These are phyloP conservation scores for Geotrichum phurueaensis DNA, from an alignment of 1,139 yeast genomes.

Conservation along the genomic window DNA sequence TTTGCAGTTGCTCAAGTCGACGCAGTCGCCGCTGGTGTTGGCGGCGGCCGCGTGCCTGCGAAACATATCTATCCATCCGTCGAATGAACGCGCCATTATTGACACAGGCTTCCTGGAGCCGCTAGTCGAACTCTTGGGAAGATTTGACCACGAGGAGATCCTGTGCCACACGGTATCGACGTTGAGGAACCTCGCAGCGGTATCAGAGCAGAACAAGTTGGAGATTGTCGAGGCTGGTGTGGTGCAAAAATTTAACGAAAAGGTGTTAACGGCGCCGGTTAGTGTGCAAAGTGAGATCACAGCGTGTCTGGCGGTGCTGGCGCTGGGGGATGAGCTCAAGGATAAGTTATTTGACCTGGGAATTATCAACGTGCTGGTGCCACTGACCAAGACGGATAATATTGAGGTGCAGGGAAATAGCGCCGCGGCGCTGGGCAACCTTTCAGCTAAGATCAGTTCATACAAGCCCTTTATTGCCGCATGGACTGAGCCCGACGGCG, in stretches of 20 bases:
- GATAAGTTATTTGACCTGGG: conserved; percentile 77
- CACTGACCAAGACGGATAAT: conserved; percentile 79
- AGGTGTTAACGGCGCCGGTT: conserved; percentile 78
- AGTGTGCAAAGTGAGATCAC: conserved; percentile 93
- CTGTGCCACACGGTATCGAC: conserved; percentile 98
- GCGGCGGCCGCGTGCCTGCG: conserved; percentile 98
- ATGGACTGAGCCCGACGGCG: conserved; percentile 80
- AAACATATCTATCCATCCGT: conserved; percentile 92
- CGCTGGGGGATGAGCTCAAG: conserved; percentile 91
- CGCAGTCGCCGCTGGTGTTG: conserved; percentile 84
- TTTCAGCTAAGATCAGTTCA: conserved; percentile 82
- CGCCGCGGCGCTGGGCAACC: conserved; percentile 95
- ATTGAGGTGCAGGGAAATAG: conserved; percentile 98
- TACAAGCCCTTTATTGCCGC: conserved; percentile 72
- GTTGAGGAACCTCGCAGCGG: conserved; percentile 89
- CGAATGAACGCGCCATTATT: conserved; percentile 91
- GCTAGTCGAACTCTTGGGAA: conserved; percentile 75
- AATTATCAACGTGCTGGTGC: conserved; percentile 81
- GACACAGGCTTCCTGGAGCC: conserved; percentile 96
- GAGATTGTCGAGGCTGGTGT: conserved; percentile 95
- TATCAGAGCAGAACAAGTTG: conserved; percentile 85
- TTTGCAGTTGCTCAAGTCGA: conserved; percentile 80
- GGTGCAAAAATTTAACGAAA: conserved; percentile 84
- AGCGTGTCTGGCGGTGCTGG: conserved; percentile 95
- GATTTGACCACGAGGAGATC: conserved; percentile 86